A percentile compares a stretch with the other conserved stretches of the same genome.
These are phyloP conservation scores for Agrostemma githago DNA, from an alignment of 148 eudicot genomes.

Conservation along the genomic window DNA sequence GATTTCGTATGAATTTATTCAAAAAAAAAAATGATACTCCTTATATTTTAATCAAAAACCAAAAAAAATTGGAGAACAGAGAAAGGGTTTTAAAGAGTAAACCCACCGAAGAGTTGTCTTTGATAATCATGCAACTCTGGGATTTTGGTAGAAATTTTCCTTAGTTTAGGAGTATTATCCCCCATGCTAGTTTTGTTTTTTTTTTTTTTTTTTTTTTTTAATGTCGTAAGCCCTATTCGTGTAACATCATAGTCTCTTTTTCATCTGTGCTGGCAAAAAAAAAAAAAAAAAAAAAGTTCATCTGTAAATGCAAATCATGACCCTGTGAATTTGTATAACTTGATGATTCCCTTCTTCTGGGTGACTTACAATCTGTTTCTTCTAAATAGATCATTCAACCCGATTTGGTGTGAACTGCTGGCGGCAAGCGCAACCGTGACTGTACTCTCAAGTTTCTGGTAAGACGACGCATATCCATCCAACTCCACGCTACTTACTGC, in stretches of 20 bases:
- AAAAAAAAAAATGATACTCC: too few relatives aligned
- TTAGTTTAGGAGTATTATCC: not conserved
- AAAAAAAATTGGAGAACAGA: too few relatives aligned
- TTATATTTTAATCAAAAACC: too few relatives aligned
- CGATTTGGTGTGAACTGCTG: not conserved
- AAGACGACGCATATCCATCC: not conserved
- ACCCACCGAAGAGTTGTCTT: not conserved
- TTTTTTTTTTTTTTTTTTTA: too few relatives aligned
- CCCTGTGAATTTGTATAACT: not conserved
- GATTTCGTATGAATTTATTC: too few relatives aligned
- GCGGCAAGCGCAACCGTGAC: not conserved
- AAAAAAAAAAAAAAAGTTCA: too few relatives aligned
- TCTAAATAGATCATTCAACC: not conserved
- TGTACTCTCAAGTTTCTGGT: slow-evolving; percentile 5
- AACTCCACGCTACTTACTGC: not conserved
- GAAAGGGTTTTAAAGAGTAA: too few relatives aligned
- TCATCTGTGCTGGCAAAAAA: too few relatives aligned
- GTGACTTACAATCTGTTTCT: not conserved
- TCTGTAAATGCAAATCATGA: not conserved
- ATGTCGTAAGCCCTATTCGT: not conserved
- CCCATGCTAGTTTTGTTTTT: not conserved
- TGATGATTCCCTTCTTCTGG: not conserved
- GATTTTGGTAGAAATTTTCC: not conserved
- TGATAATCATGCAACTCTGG: not conserved
- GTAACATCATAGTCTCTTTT: not conserved